Conservation (phyloP, 2,329 filamentous ascomycete genomes). For the Mycocentrospora acerina region DNA sequence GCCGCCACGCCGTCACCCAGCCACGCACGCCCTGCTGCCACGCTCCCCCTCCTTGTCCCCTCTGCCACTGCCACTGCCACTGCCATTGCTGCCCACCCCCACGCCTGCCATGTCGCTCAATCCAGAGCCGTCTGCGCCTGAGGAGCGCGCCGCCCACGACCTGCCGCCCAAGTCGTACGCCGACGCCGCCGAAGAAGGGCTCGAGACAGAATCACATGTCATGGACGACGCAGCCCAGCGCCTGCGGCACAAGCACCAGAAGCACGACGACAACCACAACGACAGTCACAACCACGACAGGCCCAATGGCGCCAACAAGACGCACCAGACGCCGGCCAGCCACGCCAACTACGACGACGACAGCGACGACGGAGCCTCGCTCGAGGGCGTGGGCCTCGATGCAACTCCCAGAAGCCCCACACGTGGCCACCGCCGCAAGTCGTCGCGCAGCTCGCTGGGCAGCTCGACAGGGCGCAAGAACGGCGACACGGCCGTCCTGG, state of each 20-base stretch:
- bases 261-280: constrained; percentile 1
- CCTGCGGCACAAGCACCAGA: constrained; percentile 3
- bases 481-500: constrained; percentile 40
- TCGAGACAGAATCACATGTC: constrained; percentile 28
- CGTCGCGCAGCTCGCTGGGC: constrained; percentile 34
- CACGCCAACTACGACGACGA: constrained; percentile 12
- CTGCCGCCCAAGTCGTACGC: constrained; percentile 49
- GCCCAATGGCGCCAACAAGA: constrained; percentile 14
- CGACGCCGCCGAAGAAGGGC: constrained; percentile 42
- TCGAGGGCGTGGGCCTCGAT: constrained; percentile 37
- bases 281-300: constrained; percentile 12
- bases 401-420: constrained; percentile 36
- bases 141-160: constrained; percentile 41
- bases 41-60: constrained; percentile 3
- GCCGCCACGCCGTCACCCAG: constrained; percentile 13
- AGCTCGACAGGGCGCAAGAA: constrained; percentile 32
- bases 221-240: constrained; percentile 15
- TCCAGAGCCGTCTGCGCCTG: constrained; percentile 43
- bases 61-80: not conserved
- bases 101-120: constrained; percentile 43
- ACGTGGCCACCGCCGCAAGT: constrained; percentile 29
- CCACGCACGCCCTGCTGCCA: constrained; percentile 8
- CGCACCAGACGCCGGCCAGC: too few species aligned
- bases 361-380: constrained; percentile 20
- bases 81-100: constrained; percentile 7